These are phyloP conservation scores for Heimioporus punctisporus DNA, from an alignment of 1,284 basidiomycete genomes.

Conservation along the genomic window DNA sequence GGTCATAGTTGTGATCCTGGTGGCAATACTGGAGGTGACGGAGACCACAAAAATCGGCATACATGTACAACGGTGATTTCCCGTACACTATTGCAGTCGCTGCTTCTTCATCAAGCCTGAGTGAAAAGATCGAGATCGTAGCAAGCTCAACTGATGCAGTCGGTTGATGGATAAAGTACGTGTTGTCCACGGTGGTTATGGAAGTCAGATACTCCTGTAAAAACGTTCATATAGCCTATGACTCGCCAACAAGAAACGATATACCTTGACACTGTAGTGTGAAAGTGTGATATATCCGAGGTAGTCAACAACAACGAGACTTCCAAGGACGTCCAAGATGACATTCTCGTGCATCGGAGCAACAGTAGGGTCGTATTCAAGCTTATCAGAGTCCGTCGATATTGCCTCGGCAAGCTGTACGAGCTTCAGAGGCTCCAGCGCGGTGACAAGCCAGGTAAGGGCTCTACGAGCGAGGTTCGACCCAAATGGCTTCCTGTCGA, in stretches of 20 bases:
- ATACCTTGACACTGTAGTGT: not conserved
- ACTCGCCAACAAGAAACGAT: too few relatives aligned
- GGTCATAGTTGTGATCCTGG: not conserved
- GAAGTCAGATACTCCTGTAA: not conserved
- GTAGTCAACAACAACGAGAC: not conserved
- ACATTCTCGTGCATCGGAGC: not conserved
- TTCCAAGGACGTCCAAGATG: conserved; percentile 2
- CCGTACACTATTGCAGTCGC: not conserved
- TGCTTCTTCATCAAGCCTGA: not conserved
- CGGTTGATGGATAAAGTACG: not conserved
- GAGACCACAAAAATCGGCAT: not conserved
- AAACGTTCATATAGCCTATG: too few relatives aligned
- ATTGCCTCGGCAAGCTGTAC: not conserved
- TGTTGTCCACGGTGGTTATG: not conserved
- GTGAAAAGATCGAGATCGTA: too few relatives aligned
- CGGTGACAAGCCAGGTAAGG: conserved; percentile 1
- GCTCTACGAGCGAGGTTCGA: not conserved
- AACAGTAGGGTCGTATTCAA: not conserved
- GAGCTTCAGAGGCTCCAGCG: not conserved
- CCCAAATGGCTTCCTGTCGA: not conserved
- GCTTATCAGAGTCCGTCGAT: not conserved
- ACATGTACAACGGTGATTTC: not conserved
- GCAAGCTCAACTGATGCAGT: not conserved
- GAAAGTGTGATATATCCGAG: not conserved
- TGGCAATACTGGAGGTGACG: not conserved